phyloP scores from a whole-genome alignment of 73 alveolate genomes.

The Chromera velia region DNA sequence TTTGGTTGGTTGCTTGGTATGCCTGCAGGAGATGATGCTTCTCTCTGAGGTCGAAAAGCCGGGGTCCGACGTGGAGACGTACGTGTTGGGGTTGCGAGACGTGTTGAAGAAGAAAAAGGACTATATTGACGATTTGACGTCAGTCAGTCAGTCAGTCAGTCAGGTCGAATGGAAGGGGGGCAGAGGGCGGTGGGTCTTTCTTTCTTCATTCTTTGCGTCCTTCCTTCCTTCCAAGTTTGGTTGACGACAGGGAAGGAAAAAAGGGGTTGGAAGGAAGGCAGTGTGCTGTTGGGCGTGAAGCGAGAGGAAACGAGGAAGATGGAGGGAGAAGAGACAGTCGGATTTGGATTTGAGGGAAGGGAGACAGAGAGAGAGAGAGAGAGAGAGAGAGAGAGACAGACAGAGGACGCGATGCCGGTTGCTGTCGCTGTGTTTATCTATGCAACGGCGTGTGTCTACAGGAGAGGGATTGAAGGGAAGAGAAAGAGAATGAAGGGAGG shows the following conservation, averaged over 20 bases:
- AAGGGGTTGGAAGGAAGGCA: neutral
- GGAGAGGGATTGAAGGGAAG: too few relatives aligned
- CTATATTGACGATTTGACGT: neutral
- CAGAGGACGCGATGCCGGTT: neutral
- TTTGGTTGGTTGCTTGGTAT: too few relatives aligned
- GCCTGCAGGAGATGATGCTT: conserved; percentile 75
- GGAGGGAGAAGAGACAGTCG: neutral
- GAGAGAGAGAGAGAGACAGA: neutral
- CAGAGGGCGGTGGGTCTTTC: too few relatives aligned
- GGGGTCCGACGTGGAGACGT: conserved; percentile 94
- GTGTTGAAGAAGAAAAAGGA: conserved; percentile 60
- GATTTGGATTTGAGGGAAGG: too few relatives aligned
- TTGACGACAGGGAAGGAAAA: neutral
- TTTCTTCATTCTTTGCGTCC: too few relatives aligned
- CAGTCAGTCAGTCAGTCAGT: neutral
- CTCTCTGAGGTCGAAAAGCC: conserved; percentile 94
- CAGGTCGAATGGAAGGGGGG: too few relatives aligned
- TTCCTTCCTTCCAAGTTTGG: neutral
- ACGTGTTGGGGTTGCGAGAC: conserved; percentile 77
- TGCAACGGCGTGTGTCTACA: too few relatives aligned
- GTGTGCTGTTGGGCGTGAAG: too few relatives aligned
- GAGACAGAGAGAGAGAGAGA: neutral
- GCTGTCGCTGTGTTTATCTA: neutral
- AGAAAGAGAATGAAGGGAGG: too few relatives aligned
- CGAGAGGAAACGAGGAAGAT: too few relatives aligned